phyloP scores from a whole-genome alignment of 257 asterid genomes.

The Solanum chiquidenum region DNA sequence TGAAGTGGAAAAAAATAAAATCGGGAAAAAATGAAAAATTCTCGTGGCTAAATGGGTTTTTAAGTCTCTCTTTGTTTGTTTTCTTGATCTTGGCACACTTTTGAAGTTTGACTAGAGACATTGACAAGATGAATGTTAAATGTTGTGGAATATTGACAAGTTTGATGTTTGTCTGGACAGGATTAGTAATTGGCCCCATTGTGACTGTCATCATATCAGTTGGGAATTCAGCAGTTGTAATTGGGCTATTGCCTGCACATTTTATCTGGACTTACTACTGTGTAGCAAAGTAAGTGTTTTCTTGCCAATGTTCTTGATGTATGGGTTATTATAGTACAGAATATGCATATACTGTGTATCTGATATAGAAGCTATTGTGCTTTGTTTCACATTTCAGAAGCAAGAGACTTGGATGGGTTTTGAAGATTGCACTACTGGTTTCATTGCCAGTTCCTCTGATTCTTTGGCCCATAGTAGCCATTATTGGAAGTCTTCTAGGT shows the following conservation, averaged over 20 bases:
- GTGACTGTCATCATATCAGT: slow-evolving; percentile 23
- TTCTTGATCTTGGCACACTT: neutral
- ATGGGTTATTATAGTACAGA: neutral
- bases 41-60: neutral
- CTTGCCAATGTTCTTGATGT: neutral
- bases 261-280: slow-evolving; percentile 76
- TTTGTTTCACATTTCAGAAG: slow-evolving; percentile 28
- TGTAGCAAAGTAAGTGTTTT: slow-evolving; percentile 42
- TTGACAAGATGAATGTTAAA: neutral
- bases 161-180: slow-evolving; percentile 35
- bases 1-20: neutral
- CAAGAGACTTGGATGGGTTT: slow-evolving; percentile 64
- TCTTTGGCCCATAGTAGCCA: slow-evolving; percentile 52
- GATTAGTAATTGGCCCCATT: slow-evolving; percentile 51
- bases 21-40: neutral
- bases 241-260: slow-evolving; percentile 90
- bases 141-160: neutral
- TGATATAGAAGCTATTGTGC: neutral
- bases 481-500: slow-evolving; percentile 61
- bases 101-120: neutral
- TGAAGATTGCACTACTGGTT: slow-evolving; percentile 45
- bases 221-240: slow-evolving; percentile 70
- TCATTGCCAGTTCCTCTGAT: slow-evolving; percentile 50
- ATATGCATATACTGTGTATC: neutral
- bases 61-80: neutral